phyloP scores from a whole-genome alignment of 1,284 basidiomycete species.

The Peniophora sp. region DNA sequence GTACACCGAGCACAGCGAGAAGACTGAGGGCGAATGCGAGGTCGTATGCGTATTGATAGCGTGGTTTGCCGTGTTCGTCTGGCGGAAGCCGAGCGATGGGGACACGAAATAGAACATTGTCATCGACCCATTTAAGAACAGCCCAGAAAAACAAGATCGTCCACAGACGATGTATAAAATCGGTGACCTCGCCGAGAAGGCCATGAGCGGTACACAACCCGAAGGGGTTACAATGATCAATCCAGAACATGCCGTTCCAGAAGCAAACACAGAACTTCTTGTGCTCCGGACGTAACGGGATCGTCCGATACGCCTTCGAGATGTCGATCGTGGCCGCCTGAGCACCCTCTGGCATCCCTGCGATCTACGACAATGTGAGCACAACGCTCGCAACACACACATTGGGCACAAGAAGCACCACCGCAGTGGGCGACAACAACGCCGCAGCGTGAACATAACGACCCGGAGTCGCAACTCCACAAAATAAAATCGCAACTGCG shows the following conservation, averaged over 20 bases:
- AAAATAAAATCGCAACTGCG: background rate
- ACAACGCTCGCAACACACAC: background rate
- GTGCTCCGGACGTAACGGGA: conserved; percentile 20
- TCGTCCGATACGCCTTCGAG: conserved; percentile 22
- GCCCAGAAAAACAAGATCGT: conserved; percentile 10
- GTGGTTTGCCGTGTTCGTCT: background rate
- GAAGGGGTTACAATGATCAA: conserved; percentile 21
- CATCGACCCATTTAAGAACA: conserved; percentile 27
- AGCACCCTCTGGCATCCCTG: conserved; percentile 20
- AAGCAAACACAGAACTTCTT: conserved; percentile 18
- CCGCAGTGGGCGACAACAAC: background rate
- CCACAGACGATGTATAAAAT: conserved; percentile 23
- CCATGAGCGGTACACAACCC: conserved; percentile 20
- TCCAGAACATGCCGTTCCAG: conserved; percentile 18
- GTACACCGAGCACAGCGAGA: background rate
- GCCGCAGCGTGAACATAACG: background rate
- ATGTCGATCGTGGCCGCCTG: conserved; percentile 26
- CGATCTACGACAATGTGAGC: conserved; percentile 16
- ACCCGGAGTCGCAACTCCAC: background rate
- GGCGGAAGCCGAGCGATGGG: conserved; percentile 14
- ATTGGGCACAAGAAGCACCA: background rate
- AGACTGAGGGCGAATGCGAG: background rate
- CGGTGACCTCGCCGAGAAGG: conserved; percentile 22
- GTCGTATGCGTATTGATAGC: background rate
- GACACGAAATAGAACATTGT: conserved; percentile 16